Percentiles rank a stretch among this genome's conserved stretches.
Evolutionary conservation across 2,329 filamentous ascomycete species (phyloP).

Genomic region (Alternaria angustiovoidea): DNA sequence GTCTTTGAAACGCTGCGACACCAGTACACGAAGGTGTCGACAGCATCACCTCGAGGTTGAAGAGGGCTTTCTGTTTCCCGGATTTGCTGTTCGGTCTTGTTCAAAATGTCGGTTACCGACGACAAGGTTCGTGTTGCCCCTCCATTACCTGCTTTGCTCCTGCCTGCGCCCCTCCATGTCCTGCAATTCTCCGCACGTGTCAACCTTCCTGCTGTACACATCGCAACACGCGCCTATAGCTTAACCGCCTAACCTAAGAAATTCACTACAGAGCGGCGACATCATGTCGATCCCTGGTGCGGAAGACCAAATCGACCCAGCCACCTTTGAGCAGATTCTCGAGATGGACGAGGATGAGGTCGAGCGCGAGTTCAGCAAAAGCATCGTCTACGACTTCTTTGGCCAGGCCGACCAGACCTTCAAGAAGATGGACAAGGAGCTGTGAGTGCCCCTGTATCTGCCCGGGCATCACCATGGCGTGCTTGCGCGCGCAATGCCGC

Average conservation of each 20-base stretch:
- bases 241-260: conserved; percentile 10
- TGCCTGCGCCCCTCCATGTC: conserved; percentile 23
- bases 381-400: conserved; percentile 92
- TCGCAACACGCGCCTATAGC: conserved; percentile 4
- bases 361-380: conserved; percentile 84
- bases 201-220: background rate
- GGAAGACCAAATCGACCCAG: conserved; percentile 77
- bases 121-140: conserved; percentile 49
- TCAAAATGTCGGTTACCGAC: conserved; percentile 47
- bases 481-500: background rate
- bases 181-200: conserved; percentile 18
- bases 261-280: conserved; percentile 35
- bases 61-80: conserved; percentile 12
- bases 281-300: conserved; percentile 65
- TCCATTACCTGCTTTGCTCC: conserved; percentile 30
- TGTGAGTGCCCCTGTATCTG: conserved; percentile 69
- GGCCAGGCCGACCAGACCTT: conserved; percentile 90
- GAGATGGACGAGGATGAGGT: conserved; percentile 96
- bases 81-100: conserved; percentile 24
- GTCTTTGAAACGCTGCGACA: conserved; percentile 28
- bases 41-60: conserved; percentile 27
- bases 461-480: conserved; percentile 5
- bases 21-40: conserved; percentile 30
- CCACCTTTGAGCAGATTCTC: conserved; percentile 91
- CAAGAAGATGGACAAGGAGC: conserved; percentile 76